Percentiles rank a stretch among this genome's conserved stretches.
phyloP scores from a whole-genome alignment of 371 early-diverging fungal genomes.

The Fennellomyces sp. region DNA sequence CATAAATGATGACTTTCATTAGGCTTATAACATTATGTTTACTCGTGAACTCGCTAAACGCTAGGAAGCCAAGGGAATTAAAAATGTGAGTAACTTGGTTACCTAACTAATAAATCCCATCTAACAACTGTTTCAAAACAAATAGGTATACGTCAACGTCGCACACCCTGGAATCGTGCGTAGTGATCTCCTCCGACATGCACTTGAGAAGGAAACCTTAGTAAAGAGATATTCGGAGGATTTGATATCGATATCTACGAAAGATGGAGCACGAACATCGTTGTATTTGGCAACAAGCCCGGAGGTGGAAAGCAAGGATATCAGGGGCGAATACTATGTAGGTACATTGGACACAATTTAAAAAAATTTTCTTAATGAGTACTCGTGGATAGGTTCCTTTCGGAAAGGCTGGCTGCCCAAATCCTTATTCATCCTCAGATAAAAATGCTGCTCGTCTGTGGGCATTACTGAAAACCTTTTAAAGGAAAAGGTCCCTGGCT shows the following conservation, averaged over 20 bases:
- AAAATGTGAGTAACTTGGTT: slow-evolving; percentile 7
- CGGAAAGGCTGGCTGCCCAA: not conserved
- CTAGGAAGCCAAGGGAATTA: slow-evolving; percentile 34
- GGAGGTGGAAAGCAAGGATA: slow-evolving; percentile 55
- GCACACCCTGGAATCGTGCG: slow-evolving; percentile 72
- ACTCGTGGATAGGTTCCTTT: slow-evolving; percentile 21
- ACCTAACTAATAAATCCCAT: not conserved
- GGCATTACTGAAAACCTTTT: slow-evolving; percentile 38
- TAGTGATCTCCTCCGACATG: slow-evolving; percentile 40
- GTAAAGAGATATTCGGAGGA: not conserved
- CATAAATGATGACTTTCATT: no score
- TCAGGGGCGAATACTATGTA: slow-evolving; percentile 58
- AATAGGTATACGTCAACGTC: slow-evolving; percentile 59
- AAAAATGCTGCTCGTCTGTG: slow-evolving; percentile 28
- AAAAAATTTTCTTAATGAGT: not conserved
- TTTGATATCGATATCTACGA: slow-evolving; percentile 22
- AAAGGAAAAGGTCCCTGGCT: slow-evolving; percentile 38
- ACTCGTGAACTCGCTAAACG: slow-evolving; percentile 43
- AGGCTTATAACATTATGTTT: slow-evolving; percentile 45
- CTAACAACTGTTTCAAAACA: not conserved
- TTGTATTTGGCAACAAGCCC: slow-evolving; percentile 69
- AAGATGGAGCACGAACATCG: slow-evolving; percentile 64
- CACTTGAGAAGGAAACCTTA: not conserved
- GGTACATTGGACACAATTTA: not conserved
- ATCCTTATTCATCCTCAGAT: slow-evolving; percentile 20